Percentiles rank a stretch among this genome's conserved stretches.
These are phyloP conservation scores for Diaporthe sp. DNA, from an alignment of 2,329 filamentous ascomycete species.

Conservation along the genomic window DNA sequence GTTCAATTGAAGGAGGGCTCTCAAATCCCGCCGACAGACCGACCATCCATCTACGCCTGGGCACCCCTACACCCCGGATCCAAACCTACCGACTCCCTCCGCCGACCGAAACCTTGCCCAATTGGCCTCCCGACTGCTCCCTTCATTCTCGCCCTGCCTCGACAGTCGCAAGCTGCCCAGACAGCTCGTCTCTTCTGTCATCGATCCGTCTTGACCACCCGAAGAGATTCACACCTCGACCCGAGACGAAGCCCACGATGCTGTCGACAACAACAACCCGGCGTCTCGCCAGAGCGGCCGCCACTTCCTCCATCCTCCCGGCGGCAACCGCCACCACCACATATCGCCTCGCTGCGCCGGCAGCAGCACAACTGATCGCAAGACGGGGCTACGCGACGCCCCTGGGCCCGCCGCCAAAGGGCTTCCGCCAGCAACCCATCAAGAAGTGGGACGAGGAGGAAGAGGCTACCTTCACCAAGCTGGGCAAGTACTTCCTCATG, in stretches of 20 bases:
- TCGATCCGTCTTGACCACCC: not conserved
- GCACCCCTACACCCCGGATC: slow-evolving; percentile 28
- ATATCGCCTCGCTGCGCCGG: slow-evolving; percentile 29
- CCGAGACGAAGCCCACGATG: slow-evolving; percentile 30
- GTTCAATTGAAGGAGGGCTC: not conserved
- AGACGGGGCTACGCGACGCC: slow-evolving; percentile 73
- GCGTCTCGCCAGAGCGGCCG: slow-evolving; percentile 42
- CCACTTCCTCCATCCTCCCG: slow-evolving; percentile 26
- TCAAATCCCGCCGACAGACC: not conserved
- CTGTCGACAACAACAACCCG: slow-evolving; percentile 37
- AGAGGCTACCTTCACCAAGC: slow-evolving; percentile 84
- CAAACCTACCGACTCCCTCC: slow-evolving; percentile 16
- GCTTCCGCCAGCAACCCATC: slow-evolving; percentile 82
- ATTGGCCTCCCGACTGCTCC: not conserved
- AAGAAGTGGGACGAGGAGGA: slow-evolving; percentile 85
- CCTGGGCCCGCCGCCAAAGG: slow-evolving; percentile 81
- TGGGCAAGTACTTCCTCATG: slow-evolving; percentile 95
- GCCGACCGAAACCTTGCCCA: slow-evolving; percentile 5
- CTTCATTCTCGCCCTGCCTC: not conserved
- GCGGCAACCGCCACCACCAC: not conserved
- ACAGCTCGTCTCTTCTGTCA: not conserved
- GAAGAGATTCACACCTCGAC: not conserved
- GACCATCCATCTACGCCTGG: slow-evolving; percentile 5
- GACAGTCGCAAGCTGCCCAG: slow-evolving; percentile 19
- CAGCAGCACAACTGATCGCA: slow-evolving; percentile 5